Conservation (phyloP, 164 flowering plant genomes). For the Vitis rotundifolia region DNA sequence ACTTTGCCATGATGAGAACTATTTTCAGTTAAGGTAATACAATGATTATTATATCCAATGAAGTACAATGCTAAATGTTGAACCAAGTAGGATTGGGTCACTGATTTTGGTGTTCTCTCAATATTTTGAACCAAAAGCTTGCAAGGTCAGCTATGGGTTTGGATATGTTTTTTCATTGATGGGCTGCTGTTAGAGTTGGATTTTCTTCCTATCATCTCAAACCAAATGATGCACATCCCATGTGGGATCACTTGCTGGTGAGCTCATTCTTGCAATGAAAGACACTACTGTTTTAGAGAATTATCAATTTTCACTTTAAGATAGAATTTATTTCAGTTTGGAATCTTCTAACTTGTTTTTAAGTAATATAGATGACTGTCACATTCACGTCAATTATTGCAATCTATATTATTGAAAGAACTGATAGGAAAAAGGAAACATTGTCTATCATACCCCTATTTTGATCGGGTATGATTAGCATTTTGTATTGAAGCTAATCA, state of each 20-base stretch:
- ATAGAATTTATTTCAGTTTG: too few relatives aligned
- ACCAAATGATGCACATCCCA: slow-evolving; percentile 86
- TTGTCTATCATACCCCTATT: slow-evolving; percentile 75
- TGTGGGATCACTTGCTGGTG: slow-evolving; percentile 97
- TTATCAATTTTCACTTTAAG: neutral
- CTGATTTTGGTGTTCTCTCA: neutral
- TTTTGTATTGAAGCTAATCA: slow-evolving; percentile 85
- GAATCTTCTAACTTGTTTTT: slow-evolving; percentile 3
- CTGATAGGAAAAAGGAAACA: slow-evolving; percentile 73
- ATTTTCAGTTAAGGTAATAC: slow-evolving; percentile 69
- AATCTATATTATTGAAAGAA: slow-evolving; percentile 83
- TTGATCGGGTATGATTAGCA: slow-evolving; percentile 77
- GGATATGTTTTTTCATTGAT: slow-evolving; percentile 81
- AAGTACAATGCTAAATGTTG: neutral
- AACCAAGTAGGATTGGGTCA: neutral
- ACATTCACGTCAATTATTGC: slow-evolving; percentile 92
- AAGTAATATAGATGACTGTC: slow-evolving; percentile 72
- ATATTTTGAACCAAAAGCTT: slow-evolving; percentile 36
- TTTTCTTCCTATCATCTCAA: slow-evolving; percentile 89
- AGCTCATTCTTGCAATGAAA: slow-evolving; percentile 16
- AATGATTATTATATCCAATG: neutral
- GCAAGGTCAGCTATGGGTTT: slow-evolving; percentile 87
- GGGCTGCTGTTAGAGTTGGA: slow-evolving; percentile 89
- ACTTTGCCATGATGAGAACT: slow-evolving; percentile 63
- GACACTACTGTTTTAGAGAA: neutral